Percentiles rank a stretch among this genome's conserved stretches.
Conservation (phyloP, 345 rosid genomes). For the Boechera stricta region DNA sequence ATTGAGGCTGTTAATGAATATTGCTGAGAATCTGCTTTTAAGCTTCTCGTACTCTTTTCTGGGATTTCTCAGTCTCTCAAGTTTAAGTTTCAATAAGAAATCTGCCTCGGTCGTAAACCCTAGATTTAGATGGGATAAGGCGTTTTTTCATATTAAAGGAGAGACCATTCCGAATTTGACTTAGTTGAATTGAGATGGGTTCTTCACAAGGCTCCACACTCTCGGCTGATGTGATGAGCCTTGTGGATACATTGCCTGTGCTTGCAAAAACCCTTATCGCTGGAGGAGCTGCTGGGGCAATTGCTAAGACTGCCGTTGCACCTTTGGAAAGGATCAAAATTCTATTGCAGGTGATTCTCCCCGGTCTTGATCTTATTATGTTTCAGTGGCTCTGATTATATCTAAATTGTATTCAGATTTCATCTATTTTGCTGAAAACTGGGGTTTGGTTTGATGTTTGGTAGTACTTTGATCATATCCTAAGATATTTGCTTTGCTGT, state of each 20-base stretch:
- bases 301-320: conserved; percentile 93
- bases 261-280: conserved; percentile 89
- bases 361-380: conserved; percentile 1
- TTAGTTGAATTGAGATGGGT: conserved; percentile 52
- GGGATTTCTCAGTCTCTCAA: conserved; percentile 71
- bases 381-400: conserved; percentile 2
- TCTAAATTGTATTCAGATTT: background rate
- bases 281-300: conserved; percentile 93
- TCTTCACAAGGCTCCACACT: conserved; percentile 80
- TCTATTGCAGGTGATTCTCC: conserved; percentile 73
- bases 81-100: conserved; percentile 47
- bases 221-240: conserved; percentile 62
- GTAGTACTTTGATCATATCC: background rate
- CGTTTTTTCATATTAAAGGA: conserved; percentile 60
- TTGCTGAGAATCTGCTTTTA: conserved; percentile 65
- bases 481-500: background rate
- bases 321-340: conserved; percentile 92
- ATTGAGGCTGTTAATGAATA: conserved; percentile 72
- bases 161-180: conserved; percentile 22
- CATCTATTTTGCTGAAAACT: background rate
- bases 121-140: conserved; percentile 94
- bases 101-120: conserved; percentile 54
- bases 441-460: conserved; percentile 4
- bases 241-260: conserved; percentile 79
- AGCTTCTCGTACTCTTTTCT: conserved; percentile 51